Evolutionary conservation across 108 stramenopile species (phyloP).

Genomic region (Fragilaria crotonensis): DNA sequence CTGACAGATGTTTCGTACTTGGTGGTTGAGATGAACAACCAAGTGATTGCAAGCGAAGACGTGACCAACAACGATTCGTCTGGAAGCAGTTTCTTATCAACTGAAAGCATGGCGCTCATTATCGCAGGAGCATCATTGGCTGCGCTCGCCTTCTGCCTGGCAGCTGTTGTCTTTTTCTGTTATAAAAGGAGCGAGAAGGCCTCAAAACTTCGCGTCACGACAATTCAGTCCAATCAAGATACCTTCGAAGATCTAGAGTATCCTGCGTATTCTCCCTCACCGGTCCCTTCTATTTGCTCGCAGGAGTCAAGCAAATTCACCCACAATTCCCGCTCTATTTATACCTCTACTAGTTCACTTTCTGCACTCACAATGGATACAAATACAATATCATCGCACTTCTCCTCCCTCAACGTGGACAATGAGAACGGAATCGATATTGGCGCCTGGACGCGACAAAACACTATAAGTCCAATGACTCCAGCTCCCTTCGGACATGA

Average conservation of each 20-base stretch:
- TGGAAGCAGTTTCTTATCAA: not conserved
- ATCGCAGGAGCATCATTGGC: not conserved
- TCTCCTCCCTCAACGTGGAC: not conserved
- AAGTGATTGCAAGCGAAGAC: constrained; percentile 1
- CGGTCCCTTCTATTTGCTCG: constrained; percentile 2
- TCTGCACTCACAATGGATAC: not conserved
- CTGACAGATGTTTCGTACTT: not conserved
- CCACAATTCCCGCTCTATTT: not conserved
- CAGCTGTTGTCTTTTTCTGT: no score
- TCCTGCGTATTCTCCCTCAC: not conserved
- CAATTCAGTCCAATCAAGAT: not conserved
- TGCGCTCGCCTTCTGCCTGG: no score
- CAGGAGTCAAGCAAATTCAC: constrained; percentile 12
- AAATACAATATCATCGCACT: not conserved
- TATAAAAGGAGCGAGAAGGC: not conserved
- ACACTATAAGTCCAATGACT: constrained; percentile 3
- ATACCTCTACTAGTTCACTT: not conserved
- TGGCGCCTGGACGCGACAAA: constrained; percentile 1
- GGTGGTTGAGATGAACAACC: not conserved
- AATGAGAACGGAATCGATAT: not conserved
- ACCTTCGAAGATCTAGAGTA: not conserved
- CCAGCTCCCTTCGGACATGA: constrained; percentile 6
- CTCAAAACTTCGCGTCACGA: not conserved
- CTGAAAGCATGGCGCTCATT: not conserved
- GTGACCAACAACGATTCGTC: not conserved